Base-by-base conservation (phyloP, 768 basidiomycete genomes). In the Galerina sulciceps region DNA sequence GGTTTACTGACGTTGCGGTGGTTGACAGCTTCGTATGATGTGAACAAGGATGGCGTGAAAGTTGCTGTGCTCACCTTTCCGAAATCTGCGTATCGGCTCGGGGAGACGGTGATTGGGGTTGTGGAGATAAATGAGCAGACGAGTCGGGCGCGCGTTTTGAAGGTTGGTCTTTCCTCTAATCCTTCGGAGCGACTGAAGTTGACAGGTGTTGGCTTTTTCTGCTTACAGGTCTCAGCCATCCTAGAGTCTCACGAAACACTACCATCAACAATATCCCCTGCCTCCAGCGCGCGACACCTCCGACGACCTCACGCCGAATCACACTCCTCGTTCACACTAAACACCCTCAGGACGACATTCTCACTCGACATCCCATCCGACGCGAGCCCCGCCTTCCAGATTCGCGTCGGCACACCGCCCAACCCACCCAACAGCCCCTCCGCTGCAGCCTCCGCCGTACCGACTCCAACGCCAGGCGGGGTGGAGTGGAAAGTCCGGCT, bases 11-110 rank as follows among this genome's bases (percentile, higher is more conserved):
- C 18, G 44, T 23, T 15, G 23, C 35, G 55, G 26, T 49, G 20
- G 10, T 59, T 20, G 0, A 31, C 64, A 96, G 94, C 89, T 38
- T 95, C 94, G 0, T 98, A 94, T 73, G 96, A 98, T 75, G 94
- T 98, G 55, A 91, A 88, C 69, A 97, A 98, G 77, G 93, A 96
- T 36, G 94, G 91, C 0, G 84, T 91, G 37, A 86, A 87, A 41
- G 94, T 99, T 57, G 96, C 96, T 6, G 88, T 92, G 37, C 73
- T 99, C 13, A 97, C 95, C 0, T 92, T 99, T 62, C 87, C 91
- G 22, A 98, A 98, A 74, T 87, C 89, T 40, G 91, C 93, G 0
- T 98, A 93, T 72, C 76, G 96, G 17, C 84, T 98, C 0, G 96
- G 96, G 3, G 96, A 99, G 75, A 95, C 94, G 0, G 87, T 98